phyloP scores from a whole-genome alignment of 2,329 filamentous ascomycete species.

The Cladosporium colombiae region DNA sequence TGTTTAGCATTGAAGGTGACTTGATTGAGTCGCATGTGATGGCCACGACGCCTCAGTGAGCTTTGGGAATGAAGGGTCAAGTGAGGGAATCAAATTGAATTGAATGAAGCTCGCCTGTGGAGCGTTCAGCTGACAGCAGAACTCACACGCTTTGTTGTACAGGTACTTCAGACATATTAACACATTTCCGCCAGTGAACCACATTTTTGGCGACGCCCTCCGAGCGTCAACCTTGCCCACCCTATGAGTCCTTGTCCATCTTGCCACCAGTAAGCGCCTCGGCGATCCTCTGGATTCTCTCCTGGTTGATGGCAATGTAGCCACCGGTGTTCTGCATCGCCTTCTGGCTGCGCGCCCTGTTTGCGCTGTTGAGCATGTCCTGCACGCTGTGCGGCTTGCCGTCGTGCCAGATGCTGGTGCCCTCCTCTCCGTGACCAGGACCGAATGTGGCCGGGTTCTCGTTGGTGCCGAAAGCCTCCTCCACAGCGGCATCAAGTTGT shows the following conservation, averaged over 20 bases:
- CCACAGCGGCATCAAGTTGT: constrained; percentile 73
- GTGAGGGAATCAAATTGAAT: no score
- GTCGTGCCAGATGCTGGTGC: constrained; percentile 53
- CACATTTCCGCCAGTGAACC: neutral
- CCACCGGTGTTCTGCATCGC: constrained; percentile 39
- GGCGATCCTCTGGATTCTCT: constrained; percentile 63
- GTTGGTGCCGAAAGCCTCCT: constrained; percentile 71
- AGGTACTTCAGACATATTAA: constrained; percentile 16
- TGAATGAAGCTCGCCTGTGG: no score
- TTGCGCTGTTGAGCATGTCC: constrained; percentile 46
- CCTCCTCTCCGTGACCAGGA: constrained; percentile 19
- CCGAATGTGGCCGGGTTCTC: constrained; percentile 41
- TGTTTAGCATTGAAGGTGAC: no score
- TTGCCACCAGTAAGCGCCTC: constrained; percentile 70
- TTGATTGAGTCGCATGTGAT: no score
- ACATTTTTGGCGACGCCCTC: neutral
- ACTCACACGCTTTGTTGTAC: no score
- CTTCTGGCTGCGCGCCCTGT: constrained; percentile 33
- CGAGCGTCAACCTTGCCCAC: neutral
- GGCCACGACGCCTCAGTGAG: no score
- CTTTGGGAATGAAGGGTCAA: no score
- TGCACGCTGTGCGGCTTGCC: constrained; percentile 50
- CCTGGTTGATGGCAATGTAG: constrained; percentile 50
- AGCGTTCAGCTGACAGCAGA: no score
- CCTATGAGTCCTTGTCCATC: constrained; percentile 38